Evolutionary conservation across 2,329 filamentous ascomycete species (phyloP), one percentile per base, ranked within the genome.

Genomic region (Alternaria sp.): DNA sequence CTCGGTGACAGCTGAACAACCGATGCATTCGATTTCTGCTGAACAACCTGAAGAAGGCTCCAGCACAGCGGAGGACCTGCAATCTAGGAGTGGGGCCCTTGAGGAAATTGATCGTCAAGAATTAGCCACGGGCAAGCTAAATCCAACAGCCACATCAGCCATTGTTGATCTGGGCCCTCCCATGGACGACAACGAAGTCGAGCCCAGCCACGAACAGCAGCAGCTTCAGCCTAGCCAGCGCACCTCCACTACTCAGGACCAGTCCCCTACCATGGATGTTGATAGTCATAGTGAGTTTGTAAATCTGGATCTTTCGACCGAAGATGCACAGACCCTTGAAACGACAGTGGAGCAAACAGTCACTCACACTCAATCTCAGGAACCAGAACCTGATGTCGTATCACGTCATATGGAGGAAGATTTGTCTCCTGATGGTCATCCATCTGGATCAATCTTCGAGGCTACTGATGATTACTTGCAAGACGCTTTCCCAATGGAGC

Each of bases 111-210:
- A n/a, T 11, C n/a, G 16, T 12, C 34, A 38, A 14, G 38, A 50
- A 20, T 10, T 12, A 36, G 54, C 18, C 22, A 62, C 28, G n/a
- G 48, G 16, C 36, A 34, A 9, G 20, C 53, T 40, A 32, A 14
- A 16, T 49, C 20, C 46, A 34, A 45, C 48, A n/a, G 41, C 48
- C 38, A 50, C 43, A 2, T 62, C 65, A 25, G 65, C 68, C 28
- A 54, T 74, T 9, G 57, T 74, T 27, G 69, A 76, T 59, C 54
- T 74, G 20, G 70, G 66, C 10, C 71, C 72, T 8, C 63, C 63
- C 5, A 66, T 68, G 11, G 59, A 49, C 1, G 45, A 54, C 22
- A 53, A 45, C 22, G 55, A 64, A 20, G 40, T 16, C 32, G 34
- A 27, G 9, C 20, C 9, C 32, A 54, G 50, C 16, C 18, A 48